phyloP scores from a whole-genome alignment of 495 filamentous ascomycete genomes.

The Mytilinidion resinicola region DNA sequence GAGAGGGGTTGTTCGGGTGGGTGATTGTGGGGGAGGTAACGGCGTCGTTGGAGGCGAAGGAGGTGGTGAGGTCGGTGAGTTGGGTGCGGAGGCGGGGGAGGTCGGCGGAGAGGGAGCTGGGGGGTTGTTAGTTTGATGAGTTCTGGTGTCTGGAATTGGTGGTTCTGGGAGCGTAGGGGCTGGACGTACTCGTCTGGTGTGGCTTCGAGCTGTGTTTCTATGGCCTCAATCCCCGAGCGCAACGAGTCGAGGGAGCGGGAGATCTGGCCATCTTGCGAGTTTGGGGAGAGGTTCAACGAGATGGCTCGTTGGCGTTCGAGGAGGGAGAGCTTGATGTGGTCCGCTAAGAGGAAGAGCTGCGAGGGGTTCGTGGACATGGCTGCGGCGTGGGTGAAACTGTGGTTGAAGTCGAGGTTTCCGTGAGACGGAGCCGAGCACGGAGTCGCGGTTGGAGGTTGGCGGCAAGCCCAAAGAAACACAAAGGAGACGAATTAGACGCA shows the following conservation, averaged over 20 bases:
- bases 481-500: background rate
- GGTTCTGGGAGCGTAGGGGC: background rate
- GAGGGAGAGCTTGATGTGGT: conserved; percentile 72
- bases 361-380: conserved; percentile 49
- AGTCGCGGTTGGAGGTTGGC: background rate
- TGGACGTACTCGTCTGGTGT: conserved; percentile 48
- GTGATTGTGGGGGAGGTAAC: conserved; percentile 46
- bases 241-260: conserved; percentile 82
- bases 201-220: conserved; percentile 64
- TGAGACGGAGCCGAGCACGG: background rate
- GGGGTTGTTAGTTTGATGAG: conserved; percentile 5
- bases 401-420: conserved; percentile 1
- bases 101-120: conserved; percentile 23
- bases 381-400: conserved; percentile 15
- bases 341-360: conserved; percentile 67
- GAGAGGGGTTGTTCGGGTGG: conserved; percentile 60
- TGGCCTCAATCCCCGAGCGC: conserved; percentile 68
- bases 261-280: conserved; percentile 83
- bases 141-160: background rate
- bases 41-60: conserved; percentile 42
- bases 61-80: conserved; percentile 52
- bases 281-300: conserved; percentile 73
- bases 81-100: conserved; percentile 42
- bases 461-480: background rate
- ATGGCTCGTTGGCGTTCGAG: conserved; percentile 83